Percentiles rank a stretch among this genome's conserved stretches.
Conservation (phyloP, 805 yeast genomes). For the Yarrowia phangngaensis region DNA sequence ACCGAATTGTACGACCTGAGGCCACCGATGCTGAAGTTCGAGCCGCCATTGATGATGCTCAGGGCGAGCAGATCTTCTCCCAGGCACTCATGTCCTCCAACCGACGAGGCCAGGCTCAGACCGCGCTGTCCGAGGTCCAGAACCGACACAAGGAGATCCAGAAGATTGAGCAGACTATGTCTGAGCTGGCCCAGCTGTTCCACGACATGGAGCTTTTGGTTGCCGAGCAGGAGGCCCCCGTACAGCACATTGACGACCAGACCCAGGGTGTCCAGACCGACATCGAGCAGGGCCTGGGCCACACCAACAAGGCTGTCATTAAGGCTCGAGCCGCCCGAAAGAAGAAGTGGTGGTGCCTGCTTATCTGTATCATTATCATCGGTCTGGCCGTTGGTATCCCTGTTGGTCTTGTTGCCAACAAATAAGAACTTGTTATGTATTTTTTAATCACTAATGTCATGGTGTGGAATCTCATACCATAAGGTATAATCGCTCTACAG, state of each 20-base stretch:
- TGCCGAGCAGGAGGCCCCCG: conserved; percentile 87
- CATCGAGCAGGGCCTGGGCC: conserved; percentile 90
- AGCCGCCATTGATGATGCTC: conserved; percentile 78
- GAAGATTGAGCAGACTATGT: conserved; percentile 92
- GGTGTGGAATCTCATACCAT: too few relatives aligned
- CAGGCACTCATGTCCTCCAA: conserved; percentile 57
- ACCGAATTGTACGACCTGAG: conserved; percentile 58
- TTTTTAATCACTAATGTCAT: conserved; percentile 19
- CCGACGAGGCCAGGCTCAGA: conserved; percentile 69
- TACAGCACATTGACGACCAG: conserved; percentile 77
- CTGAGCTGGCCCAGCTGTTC: conserved; percentile 90
- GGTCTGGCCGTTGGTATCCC: conserved; percentile 24
- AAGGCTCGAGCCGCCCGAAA: conserved; percentile 86
- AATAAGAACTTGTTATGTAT: conserved; percentile 7
- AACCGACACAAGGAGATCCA: conserved; percentile 91
- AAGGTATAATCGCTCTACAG: too few relatives aligned
- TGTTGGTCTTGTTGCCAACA: neutral
- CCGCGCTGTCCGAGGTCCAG: conserved; percentile 93
- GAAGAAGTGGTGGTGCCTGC: conserved; percentile 81
- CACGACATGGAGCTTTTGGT: conserved; percentile 95
- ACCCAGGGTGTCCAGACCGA: conserved; percentile 81
- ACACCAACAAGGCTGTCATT: conserved; percentile 83
- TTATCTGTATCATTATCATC: conserved; percentile 42
- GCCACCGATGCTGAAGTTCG: conserved; percentile 72
- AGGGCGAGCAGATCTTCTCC: conserved; percentile 85